Base-by-base conservation (phyloP, 768 basidiomycete genomes). In the Mycena crocata region DNA sequence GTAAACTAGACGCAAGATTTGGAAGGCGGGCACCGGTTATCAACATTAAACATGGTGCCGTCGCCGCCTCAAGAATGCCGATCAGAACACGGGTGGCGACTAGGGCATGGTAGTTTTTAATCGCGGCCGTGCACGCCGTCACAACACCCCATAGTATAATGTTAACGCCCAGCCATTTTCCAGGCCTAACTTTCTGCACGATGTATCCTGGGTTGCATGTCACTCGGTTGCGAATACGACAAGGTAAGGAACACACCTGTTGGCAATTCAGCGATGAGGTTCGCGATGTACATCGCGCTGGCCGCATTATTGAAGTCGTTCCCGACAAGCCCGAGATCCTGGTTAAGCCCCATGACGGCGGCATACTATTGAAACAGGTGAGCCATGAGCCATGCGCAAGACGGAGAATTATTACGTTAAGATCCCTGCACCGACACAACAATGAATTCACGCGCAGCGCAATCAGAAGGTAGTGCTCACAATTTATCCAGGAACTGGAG, bases 81-180 rank as follows among this genome's bases (percentile, higher is more conserved):
- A 70, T 57, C 59, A 70, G 37, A 37, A 70, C 40, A 6, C 68
- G 68, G 15, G 56, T 52, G 4, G 61, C 64, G 31, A 70, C 50
- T 9, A 70, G 32, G 3, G 64, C 68, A 37, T 40, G 40, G 28
- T 66, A 70, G 44, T 66, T 66, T 28, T 40, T 59, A 3, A 70
- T 57, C 13, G 68, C 68, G 9, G 68, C 68, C 2, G 64, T 63
- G 34, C 59, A 66, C n/a, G 68, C 68, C 44, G 68, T 70, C 6
- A 66, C 68, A n/a, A 66, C 46, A 10, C 68, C 68, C 68, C 68
- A 70, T 10, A 66, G 46, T 2, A 70, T 62, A 14, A 70, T 32
- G 57, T 70, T 70, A 23, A 55, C 23, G 28, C 64, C 68, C 10
- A 70, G 46, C 68, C 68, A 70, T 34, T 70, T 70, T 44, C 64